These are phyloP conservation scores for Eutrema salsugineum DNA, from an alignment of 441 rosid genomes.

Conservation along the genomic window DNA sequence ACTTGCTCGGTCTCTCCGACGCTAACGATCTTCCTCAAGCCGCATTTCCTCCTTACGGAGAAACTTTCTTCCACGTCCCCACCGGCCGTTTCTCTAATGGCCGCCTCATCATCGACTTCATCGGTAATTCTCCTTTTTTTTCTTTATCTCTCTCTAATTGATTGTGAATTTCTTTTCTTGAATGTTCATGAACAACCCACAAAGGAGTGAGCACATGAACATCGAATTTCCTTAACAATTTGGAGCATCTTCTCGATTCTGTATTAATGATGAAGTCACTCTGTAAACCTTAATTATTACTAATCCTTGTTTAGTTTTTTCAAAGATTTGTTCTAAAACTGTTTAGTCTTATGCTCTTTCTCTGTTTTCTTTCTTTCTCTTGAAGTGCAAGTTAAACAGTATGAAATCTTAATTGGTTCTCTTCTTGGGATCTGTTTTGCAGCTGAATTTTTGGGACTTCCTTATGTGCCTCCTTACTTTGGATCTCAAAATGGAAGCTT, in stretches of 20 bases:
- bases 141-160: not conserved
- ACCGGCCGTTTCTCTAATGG: conserved; percentile 54
- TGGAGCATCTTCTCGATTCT: not conserved
- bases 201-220: too few relatives aligned
- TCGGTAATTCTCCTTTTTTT: conserved; percentile 30
- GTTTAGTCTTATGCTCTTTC: not conserved
- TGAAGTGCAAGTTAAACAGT: not conserved
- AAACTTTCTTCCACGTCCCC: conserved; percentile 47
- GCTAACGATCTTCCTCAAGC: conserved; percentile 23
- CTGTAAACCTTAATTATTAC: not conserved
- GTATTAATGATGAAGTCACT: not conserved
- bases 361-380: not conserved
- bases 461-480: conserved; percentile 38
- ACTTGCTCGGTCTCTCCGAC: conserved; percentile 31
- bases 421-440: not conserved
- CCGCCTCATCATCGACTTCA: conserved; percentile 51
- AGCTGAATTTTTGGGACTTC: conserved; percentile 47
- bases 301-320: not conserved
- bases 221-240: not conserved
- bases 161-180: too few relatives aligned
- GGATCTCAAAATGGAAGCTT: conserved; percentile 18
- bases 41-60: conserved; percentile 48
- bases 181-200: not conserved
- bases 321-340: not conserved
- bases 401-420: not conserved